These are phyloP conservation scores for Aquilaria malaccensis DNA, from an alignment of 345 rosid species.

Conservation along the genomic window DNA sequence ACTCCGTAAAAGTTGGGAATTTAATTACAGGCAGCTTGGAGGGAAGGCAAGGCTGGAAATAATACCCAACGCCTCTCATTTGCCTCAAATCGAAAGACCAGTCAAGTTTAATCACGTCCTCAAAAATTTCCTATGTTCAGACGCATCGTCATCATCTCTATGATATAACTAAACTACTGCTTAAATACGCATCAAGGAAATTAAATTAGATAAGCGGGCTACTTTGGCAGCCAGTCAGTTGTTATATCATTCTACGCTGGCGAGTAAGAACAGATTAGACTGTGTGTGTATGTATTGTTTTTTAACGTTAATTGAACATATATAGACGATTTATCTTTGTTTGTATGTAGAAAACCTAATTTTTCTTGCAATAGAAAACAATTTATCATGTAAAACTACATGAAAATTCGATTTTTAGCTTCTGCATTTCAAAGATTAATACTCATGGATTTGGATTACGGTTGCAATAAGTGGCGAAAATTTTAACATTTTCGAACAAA, in stretches of 20 bases:
- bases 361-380: too few relatives aligned
- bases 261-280: too few relatives aligned
- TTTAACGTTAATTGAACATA: neutral
- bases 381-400: too few relatives aligned
- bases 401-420: too few relatives aligned
- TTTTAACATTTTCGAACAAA: too few relatives aligned
- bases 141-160: constrained; percentile 18
- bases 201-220: neutral
- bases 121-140: constrained; percentile 33
- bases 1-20: too few relatives aligned
- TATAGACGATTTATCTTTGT: neutral
- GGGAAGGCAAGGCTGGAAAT: constrained; percentile 49
- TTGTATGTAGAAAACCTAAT: too few relatives aligned
- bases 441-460: too few relatives aligned
- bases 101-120: constrained; percentile 39
- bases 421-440: too few relatives aligned
- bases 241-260: neutral
- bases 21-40: constrained; percentile 57
- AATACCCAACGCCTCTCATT: constrained; percentile 54
- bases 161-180: neutral
- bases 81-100: constrained; percentile 59
- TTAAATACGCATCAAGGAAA: constrained; percentile 10
- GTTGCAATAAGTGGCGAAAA: too few relatives aligned
- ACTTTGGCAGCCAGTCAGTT: neutral
- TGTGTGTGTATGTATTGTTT: neutral